Evolutionary conservation across 257 asterid genomes (phyloP).

Genomic region (Handroanthus guayacan): DNA sequence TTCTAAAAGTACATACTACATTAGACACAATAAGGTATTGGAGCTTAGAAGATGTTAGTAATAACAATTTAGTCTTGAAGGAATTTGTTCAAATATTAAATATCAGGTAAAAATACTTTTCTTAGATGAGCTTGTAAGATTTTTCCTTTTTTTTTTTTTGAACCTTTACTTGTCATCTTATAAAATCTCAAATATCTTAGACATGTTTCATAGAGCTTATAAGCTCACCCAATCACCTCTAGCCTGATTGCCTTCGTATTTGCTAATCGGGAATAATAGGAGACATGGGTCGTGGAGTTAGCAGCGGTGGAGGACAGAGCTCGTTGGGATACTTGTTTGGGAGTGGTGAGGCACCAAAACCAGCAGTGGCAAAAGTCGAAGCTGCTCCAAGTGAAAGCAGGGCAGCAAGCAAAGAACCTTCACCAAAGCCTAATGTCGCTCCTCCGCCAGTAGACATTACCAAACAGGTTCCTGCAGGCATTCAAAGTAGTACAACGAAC

Average conservation of each 20-base stretch:
- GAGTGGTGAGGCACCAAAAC: conserved; percentile 61
- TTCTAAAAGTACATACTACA: too few species aligned
- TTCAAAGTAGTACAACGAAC: conserved; percentile 56
- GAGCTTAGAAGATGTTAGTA: too few species aligned
- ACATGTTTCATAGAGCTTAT: too few species aligned
- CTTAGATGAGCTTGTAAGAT: too few species aligned
- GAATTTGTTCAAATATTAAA: too few species aligned
- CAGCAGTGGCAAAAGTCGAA: conserved; percentile 44
- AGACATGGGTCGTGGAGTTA: conserved; percentile 70
- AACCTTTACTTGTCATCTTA: too few species aligned
- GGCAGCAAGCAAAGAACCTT: conserved; percentile 50
- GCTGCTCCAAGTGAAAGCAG: conserved; percentile 49
- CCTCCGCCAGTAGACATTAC: conserved; percentile 52
- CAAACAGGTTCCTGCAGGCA: conserved; percentile 76
- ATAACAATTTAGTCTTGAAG: too few species aligned
- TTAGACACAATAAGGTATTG: too few species aligned
- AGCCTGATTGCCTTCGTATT: conserved; percentile 14
- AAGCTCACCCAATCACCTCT: not conserved
- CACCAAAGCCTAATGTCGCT: conserved; percentile 56
- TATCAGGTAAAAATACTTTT: too few species aligned
- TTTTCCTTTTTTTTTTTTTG: too few species aligned
- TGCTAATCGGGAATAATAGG: conserved; percentile 22
- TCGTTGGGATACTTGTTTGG: conserved; percentile 75
- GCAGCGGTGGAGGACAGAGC: conserved; percentile 80
- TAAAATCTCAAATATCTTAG: too few species aligned